phyloP scores from a whole-genome alignment of 108 stramenopile genomes.

The Cafeteria roenbergensis region DNA sequence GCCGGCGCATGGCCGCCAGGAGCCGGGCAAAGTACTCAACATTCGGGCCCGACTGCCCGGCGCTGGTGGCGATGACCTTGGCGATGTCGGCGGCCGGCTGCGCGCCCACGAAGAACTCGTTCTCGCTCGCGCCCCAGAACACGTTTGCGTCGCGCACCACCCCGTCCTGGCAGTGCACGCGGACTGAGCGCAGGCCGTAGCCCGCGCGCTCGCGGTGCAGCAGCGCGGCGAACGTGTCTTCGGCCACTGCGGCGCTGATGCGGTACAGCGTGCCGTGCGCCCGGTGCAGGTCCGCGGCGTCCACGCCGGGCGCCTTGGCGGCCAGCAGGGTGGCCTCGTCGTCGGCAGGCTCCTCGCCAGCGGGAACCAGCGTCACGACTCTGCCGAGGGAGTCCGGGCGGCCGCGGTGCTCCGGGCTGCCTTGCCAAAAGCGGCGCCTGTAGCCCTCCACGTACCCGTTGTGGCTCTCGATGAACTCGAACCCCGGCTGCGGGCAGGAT shows the following conservation, averaged over 20 bases:
- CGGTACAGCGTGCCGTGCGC: constrained; percentile 6
- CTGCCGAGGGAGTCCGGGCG: constrained; percentile 4
- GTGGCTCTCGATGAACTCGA: constrained; percentile 1
- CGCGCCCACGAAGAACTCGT: constrained; percentile 8
- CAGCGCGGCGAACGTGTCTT: constrained; percentile 6
- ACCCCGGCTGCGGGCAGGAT: too few species aligned
- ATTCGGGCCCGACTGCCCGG: constrained; percentile 7
- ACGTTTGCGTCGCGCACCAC: not conserved
- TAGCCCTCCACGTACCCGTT: constrained; percentile 1
- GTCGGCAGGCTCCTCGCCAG: not conserved
- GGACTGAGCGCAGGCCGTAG: not conserved
- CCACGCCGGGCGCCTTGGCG: not conserved
- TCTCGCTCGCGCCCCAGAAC: constrained; percentile 5
- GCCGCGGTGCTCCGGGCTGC: constrained; percentile 15
- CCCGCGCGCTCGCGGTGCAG: constrained; percentile 10
- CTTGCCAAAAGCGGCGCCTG: constrained; percentile 11
- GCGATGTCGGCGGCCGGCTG: not conserved
- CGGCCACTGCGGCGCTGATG: not conserved
- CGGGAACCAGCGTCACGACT: constrained; percentile 11
- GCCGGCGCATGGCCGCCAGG: constrained; percentile 2
- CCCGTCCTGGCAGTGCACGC: not conserved
- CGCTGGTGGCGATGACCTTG: constrained; percentile 1
- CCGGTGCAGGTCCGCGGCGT: too few species aligned
- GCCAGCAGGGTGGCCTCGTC: not conserved
- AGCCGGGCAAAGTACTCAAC: constrained; percentile 11